Evolutionary conservation across 805 yeast genomes (phyloP).

Genomic region (Pichia paraexigua): DNA sequence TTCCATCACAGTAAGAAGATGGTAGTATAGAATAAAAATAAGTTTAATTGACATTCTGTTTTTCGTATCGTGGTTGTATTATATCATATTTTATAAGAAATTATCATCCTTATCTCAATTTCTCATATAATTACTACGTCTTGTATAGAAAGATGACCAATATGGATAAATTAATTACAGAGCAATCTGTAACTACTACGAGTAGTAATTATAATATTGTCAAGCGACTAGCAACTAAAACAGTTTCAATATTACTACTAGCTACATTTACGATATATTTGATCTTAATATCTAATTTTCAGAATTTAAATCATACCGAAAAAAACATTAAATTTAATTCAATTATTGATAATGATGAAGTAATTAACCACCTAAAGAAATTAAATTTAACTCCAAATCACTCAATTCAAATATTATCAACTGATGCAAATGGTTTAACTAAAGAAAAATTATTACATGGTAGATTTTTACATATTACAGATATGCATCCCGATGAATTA

Average conservation of each 20-base stretch:
- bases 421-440: slow-evolving; percentile 1
- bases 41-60: too few species aligned
- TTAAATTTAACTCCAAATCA: slow-evolving; percentile 36
- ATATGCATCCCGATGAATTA: slow-evolving; percentile 74
- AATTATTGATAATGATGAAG: slow-evolving; percentile 11
- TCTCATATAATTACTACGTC: too few species aligned
- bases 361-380: slow-evolving; percentile 24
- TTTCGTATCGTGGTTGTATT: too few species aligned
- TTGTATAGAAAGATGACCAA: too few species aligned
- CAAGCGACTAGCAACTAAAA: neutral
- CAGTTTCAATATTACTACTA: neutral
- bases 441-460: slow-evolving; percentile 44
- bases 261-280: neutral
- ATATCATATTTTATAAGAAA: too few species aligned
- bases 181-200: neutral
- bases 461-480: slow-evolving; percentile 78
- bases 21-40: neutral
- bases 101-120: neutral
- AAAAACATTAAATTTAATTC: neutral
- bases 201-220: neutral
- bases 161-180: neutral
- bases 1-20: neutral
- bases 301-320: neutral
- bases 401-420: slow-evolving; percentile 22
- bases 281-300: neutral